These are phyloP conservation scores for Fraxinus platypoda DNA, from an alignment of 305 asterid genomes.

Conservation along the genomic window DNA sequence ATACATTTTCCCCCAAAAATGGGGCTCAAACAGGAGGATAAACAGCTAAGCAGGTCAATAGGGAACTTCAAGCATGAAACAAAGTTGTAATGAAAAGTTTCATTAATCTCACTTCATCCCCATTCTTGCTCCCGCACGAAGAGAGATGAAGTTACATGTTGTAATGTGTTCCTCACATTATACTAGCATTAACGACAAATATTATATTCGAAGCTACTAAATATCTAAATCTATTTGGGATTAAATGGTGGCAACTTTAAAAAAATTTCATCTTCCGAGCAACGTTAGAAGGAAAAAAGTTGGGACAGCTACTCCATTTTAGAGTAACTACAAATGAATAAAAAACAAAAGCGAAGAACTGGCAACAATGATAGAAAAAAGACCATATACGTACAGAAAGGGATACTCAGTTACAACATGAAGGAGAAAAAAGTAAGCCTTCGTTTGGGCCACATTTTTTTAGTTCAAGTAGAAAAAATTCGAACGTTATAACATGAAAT, in stretches of 20 bases:
- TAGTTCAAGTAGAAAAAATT: too few species aligned
- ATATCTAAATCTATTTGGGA: not conserved
- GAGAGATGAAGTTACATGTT: not conserved
- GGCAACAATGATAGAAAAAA: not conserved
- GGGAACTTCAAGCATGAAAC: conserved; percentile 12
- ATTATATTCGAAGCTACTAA: not conserved
- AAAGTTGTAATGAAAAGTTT: not conserved
- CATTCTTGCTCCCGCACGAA: not conserved
- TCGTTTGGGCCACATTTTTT: too few species aligned
- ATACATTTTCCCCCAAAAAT: not conserved
- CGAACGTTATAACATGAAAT: too few species aligned
- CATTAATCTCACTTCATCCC: not conserved
- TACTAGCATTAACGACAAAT: not conserved
- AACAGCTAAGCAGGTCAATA: not conserved
- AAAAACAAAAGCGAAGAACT: not conserved
- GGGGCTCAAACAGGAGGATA: not conserved
- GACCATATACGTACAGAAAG: not conserved
- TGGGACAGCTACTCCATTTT: not conserved
- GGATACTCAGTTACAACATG: not conserved
- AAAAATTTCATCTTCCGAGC: not conserved
- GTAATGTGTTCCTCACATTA: not conserved
- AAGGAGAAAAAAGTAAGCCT: not conserved
- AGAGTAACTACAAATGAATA: not conserved
- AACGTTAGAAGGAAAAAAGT: not conserved
- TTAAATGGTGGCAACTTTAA: not conserved